These are phyloP conservation scores for Aspergillus jensenii DNA, from an alignment of 2,329 filamentous ascomycete genomes.

Conservation along the genomic window DNA sequence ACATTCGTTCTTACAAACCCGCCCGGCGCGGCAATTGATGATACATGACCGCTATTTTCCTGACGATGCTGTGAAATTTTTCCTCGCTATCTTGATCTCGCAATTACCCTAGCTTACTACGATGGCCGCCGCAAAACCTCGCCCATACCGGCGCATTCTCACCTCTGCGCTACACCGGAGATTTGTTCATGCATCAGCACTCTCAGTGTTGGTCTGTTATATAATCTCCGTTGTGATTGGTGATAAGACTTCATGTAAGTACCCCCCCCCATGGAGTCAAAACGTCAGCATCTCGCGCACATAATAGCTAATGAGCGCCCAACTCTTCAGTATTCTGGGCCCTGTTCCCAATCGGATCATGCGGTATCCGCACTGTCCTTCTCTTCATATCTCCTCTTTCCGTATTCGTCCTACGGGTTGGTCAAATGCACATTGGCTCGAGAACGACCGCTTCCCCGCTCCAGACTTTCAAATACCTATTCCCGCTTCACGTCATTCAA, in stretches of 20 bases:
- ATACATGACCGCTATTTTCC: background rate
- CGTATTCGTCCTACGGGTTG: slow-evolving; percentile 82
- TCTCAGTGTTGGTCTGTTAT: slow-evolving; percentile 72
- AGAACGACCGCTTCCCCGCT: slow-evolving; percentile 70
- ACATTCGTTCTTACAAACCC: background rate
- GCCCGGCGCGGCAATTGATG: background rate
- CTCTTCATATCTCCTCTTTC: slow-evolving; percentile 75
- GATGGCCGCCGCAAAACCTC: slow-evolving; percentile 40
- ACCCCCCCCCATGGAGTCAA: background rate
- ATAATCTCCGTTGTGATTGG: slow-evolving; percentile 69
- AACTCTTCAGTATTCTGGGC: slow-evolving; percentile 68
- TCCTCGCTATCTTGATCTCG: slow-evolving; percentile 15
- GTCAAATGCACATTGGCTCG: slow-evolving; percentile 73
- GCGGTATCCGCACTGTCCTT: slow-evolving; percentile 71
- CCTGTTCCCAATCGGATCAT: slow-evolving; percentile 78
- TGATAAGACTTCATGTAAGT: slow-evolving; percentile 67
- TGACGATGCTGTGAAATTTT: slow-evolving; percentile 26
- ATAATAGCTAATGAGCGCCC: slow-evolving; percentile 7
- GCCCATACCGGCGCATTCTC: slow-evolving; percentile 80
- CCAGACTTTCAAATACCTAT: slow-evolving; percentile 60
- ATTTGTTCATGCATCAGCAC: slow-evolving; percentile 74
- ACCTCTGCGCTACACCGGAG: slow-evolving; percentile 84
- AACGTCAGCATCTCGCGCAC: background rate
- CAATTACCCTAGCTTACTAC: slow-evolving; percentile 27
- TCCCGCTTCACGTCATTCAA: slow-evolving; percentile 63